A percentile compares a stretch with the other conserved stretches of the same genome.
phyloP scores from a whole-genome alignment of 768 basidiomycete genomes.

The Kwoniella mangroviensis region DNA sequence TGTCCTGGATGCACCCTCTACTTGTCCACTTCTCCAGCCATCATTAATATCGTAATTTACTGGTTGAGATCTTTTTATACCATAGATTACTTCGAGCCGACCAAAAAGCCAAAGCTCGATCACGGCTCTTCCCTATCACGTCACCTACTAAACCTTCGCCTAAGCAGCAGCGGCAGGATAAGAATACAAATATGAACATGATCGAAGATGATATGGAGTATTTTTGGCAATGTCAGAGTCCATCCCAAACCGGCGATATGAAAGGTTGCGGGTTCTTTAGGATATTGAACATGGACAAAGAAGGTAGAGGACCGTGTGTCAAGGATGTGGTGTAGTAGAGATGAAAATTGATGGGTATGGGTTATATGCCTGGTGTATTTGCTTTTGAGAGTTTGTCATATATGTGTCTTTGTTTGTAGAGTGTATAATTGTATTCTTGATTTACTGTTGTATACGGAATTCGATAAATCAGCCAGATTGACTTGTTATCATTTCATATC shows the following conservation, averaged over 20 bases:
- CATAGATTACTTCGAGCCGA: slow-evolving; percentile 55
- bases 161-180: no score
- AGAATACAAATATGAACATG: background rate
- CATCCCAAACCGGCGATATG: slow-evolving; percentile 48
- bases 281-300: slow-evolving; percentile 51
- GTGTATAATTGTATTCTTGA: background rate
- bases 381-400: background rate
- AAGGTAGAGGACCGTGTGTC: slow-evolving; percentile 54
- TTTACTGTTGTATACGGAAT: background rate
- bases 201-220: slow-evolving; percentile 47
- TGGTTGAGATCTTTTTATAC: background rate
- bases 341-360: background rate
- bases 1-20: no score
- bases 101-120: slow-evolving; percentile 55
- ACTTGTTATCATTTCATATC: background rate
- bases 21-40: no score
- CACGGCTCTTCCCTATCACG: slow-evolving; percentile 11
- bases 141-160: background rate
- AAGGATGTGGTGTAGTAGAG: slow-evolving; percentile 15
- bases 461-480: slow-evolving; percentile 3
- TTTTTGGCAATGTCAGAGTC: slow-evolving; percentile 57
- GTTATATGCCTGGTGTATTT: slow-evolving; percentile 19
- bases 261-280: slow-evolving; percentile 58
- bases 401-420: background rate
- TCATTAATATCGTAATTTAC: no score